These are phyloP conservation scores for Umbelopsis sp. DNA, from an alignment of 371 early-diverging fungal genomes.

Conservation along the genomic window DNA sequence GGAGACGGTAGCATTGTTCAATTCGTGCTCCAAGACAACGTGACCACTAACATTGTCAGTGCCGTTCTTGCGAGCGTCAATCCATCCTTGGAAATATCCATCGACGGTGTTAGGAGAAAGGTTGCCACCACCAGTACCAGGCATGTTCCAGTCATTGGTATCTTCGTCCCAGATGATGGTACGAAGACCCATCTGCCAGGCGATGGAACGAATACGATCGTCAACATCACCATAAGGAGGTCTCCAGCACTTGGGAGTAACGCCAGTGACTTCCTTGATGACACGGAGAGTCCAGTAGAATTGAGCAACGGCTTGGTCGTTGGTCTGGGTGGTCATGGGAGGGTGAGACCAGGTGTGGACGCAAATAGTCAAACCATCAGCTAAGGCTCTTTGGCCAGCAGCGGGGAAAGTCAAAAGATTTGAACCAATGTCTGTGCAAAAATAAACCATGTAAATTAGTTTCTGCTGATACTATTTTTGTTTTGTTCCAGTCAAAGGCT, in stretches of 20 bases:
- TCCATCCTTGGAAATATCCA: slow-evolving; percentile 48
- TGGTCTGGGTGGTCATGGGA: slow-evolving; percentile 54
- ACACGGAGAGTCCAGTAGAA: slow-evolving; percentile 55
- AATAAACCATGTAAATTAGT: not conserved
- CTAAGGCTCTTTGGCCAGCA: slow-evolving; percentile 50
- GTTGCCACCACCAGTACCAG: slow-evolving; percentile 47
- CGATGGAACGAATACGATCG: slow-evolving; percentile 58
- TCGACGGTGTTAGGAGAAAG: slow-evolving; percentile 37
- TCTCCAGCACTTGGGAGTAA: slow-evolving; percentile 58
- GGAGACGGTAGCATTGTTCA: slow-evolving; percentile 48
- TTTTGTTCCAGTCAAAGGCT: not conserved
- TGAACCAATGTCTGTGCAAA: slow-evolving; percentile 44
- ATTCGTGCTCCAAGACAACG: slow-evolving; percentile 54
- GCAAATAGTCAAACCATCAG: slow-evolving; percentile 52
- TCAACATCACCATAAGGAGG: slow-evolving; percentile 62
- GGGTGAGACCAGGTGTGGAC: slow-evolving; percentile 68
- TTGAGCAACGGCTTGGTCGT: slow-evolving; percentile 60
- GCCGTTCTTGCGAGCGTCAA: slow-evolving; percentile 35
- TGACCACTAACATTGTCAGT: slow-evolving; percentile 41
- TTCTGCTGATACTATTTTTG: not conserved
- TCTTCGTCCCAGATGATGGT: slow-evolving; percentile 52
- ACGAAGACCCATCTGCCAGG: slow-evolving; percentile 53
- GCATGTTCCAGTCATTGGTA: slow-evolving; percentile 53
- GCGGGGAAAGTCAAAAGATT: slow-evolving; percentile 50
- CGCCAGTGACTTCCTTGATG: slow-evolving; percentile 58